These are phyloP conservation scores for Neonectria hederae DNA, from an alignment of 2,329 filamentous ascomycete genomes.

Conservation along the genomic window DNA sequence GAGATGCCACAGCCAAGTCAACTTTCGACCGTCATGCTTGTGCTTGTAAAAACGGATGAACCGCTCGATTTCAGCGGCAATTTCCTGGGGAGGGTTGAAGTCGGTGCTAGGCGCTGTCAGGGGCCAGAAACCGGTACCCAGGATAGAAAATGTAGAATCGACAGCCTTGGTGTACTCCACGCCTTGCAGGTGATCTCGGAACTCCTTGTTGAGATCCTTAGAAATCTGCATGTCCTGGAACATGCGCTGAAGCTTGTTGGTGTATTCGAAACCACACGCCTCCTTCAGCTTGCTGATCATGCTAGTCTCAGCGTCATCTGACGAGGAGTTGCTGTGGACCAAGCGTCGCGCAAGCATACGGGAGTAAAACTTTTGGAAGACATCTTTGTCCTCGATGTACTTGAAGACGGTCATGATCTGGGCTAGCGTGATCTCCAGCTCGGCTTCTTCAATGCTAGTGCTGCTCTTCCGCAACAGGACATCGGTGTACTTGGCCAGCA, in stretches of 20 bases:
- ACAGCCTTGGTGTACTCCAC: slow-evolving; percentile 70
- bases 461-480: slow-evolving; percentile 91
- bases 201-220: slow-evolving; percentile 92
- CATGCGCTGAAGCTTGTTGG: slow-evolving; percentile 99
- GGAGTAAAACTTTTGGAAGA: slow-evolving; percentile 99
- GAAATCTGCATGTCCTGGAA: slow-evolving; percentile 99
- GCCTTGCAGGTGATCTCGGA: slow-evolving; percentile 76
- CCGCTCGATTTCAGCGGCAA: slow-evolving; percentile 86
- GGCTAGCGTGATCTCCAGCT: slow-evolving; percentile 86
- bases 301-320: slow-evolving; percentile 96
- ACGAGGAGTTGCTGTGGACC: slow-evolving; percentile 94
- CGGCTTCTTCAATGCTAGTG: slow-evolving; percentile 91
- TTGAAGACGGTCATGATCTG: slow-evolving; percentile 99
- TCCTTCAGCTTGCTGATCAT: slow-evolving; percentile 99
- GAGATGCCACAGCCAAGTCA: slow-evolving; percentile 98
- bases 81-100: slow-evolving; percentile 86
- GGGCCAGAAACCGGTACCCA: slow-evolving; percentile 98
- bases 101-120: slow-evolving; percentile 85
- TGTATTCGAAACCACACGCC: slow-evolving; percentile 98
- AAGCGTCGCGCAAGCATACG: slow-evolving; percentile 94
- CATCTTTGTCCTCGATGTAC: slow-evolving; percentile 99
- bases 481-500: slow-evolving; percentile 95
- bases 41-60: slow-evolving; percentile 93
- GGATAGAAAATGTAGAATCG: slow-evolving; percentile 90
- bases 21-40: slow-evolving; percentile 95